phyloP scores from a whole-genome alignment of 2,329 filamentous ascomycete genomes.

The Spiromastix sp. region DNA sequence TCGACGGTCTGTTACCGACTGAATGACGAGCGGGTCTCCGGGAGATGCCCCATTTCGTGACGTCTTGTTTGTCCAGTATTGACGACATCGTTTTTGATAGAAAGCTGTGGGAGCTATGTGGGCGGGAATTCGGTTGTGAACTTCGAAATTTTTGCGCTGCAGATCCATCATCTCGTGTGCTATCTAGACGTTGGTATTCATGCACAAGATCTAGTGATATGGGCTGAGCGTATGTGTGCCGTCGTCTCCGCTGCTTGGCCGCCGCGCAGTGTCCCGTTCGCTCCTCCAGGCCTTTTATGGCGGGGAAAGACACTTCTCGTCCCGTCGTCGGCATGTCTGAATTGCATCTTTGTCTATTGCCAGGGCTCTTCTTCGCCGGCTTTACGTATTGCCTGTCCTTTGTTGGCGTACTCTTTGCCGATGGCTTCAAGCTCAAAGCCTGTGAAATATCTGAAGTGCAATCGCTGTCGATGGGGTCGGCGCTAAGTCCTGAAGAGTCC shows the following conservation, averaged over 20 bases:
- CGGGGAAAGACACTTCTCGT: slow-evolving; percentile 12
- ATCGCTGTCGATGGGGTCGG: slow-evolving; percentile 1
- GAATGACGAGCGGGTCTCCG: too few relatives aligned
- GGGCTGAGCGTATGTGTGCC: slow-evolving; percentile 31
- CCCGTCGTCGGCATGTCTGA: slow-evolving; percentile 13
- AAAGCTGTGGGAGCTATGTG: too few relatives aligned
- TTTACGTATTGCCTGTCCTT: slow-evolving; percentile 24
- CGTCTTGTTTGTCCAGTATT: too few relatives aligned
- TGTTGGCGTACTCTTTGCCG: slow-evolving; percentile 17
- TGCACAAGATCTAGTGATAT: slow-evolving; percentile 6
- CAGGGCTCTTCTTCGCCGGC: slow-evolving; percentile 22
- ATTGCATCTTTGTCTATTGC: slow-evolving; percentile 18
- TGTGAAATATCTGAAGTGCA: slow-evolving; percentile 5
- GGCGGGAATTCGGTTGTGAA: too few relatives aligned
- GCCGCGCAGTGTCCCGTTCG: slow-evolving; percentile 10
- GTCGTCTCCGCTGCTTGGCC: slow-evolving; percentile 18
- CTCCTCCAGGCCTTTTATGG: slow-evolving; percentile 11
- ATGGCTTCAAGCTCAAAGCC: slow-evolving; percentile 7
- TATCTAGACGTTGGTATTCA: too few relatives aligned
- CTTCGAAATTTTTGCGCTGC: too few relatives aligned
- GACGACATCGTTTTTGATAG: too few relatives aligned
- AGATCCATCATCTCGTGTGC: too few relatives aligned
- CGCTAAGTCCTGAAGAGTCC: slow-evolving; percentile 2
- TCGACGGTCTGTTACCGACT: too few relatives aligned
- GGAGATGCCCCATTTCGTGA: too few relatives aligned